Conservation (phyloP, 2,329 filamentous ascomycete genomes). For the Periconia macrospinosa region DNA sequence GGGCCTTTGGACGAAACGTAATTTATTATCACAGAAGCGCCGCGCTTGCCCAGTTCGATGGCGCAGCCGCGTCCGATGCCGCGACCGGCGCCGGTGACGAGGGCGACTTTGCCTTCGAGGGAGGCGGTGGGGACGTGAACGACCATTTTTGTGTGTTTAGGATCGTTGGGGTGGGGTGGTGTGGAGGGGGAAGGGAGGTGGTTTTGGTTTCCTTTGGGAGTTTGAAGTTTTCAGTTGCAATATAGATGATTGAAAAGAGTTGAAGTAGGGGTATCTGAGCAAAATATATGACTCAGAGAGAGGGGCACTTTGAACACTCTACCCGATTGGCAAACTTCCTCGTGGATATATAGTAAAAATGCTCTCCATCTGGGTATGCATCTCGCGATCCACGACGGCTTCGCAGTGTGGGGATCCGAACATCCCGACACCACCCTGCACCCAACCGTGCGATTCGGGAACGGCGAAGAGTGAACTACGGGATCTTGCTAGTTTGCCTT, state of each 20-base stretch:
- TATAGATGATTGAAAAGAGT: neutral
- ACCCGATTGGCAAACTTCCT: conserved; percentile 3
- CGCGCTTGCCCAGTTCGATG: conserved; percentile 67
- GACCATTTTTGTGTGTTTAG: conserved; percentile 37
- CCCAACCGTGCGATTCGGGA: conserved; percentile 2
- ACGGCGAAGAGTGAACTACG: conserved; percentile 3
- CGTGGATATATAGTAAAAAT: conserved; percentile 16
- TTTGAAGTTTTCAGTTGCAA: conserved; percentile 2
- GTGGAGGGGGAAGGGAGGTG: neutral
- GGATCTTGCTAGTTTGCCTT: neutral
- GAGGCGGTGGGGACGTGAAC: conserved; percentile 51
- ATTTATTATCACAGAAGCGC: conserved; percentile 68
- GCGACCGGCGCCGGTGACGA: conserved; percentile 66
- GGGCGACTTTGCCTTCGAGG: conserved; percentile 57
- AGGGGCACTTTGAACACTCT: neutral
- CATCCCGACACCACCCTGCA: conserved; percentile 6
- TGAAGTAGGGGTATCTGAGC: conserved; percentile 9
- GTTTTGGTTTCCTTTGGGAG: neutral
- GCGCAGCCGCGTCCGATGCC: conserved; percentile 70
- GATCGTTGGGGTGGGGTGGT: neutral
- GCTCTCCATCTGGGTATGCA: too few relatives aligned
- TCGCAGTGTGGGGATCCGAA: conserved; percentile 20
- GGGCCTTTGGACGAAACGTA: conserved; percentile 58
- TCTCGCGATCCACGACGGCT: neutral
- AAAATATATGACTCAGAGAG: neutral